These are phyloP conservation scores for Kluyveromyces dobzhanskii DNA, from an alignment of 805 yeast genomes.

Conservation along the genomic window DNA sequence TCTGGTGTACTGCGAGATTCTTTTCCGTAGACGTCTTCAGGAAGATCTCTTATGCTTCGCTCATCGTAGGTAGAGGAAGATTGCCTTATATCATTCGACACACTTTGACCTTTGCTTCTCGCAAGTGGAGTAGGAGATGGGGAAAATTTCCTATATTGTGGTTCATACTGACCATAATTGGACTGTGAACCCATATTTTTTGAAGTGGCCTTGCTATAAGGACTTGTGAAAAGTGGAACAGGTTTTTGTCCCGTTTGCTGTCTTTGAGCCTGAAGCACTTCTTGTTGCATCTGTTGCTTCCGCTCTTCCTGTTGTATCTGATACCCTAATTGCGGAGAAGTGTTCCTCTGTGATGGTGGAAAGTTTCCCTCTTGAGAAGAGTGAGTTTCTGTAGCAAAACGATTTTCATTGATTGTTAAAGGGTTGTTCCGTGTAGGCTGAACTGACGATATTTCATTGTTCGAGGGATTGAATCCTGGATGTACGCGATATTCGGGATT, in stretches of 20 bases:
- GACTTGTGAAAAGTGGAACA: slow-evolving; percentile 6
- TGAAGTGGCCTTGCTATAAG: background rate
- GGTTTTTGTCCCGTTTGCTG: slow-evolving; percentile 4
- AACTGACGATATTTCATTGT: too few species aligned
- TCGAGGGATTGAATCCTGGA: too few species aligned
- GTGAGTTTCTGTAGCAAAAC: too few species aligned
- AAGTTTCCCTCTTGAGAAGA: too few species aligned
- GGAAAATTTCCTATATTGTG: slow-evolving; percentile 23
- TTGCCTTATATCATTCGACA: background rate
- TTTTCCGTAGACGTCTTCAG: background rate
- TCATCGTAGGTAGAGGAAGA: slow-evolving; percentile 4
- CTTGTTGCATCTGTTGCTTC: too few species aligned
- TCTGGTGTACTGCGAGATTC: background rate
- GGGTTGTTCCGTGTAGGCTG: too few species aligned
- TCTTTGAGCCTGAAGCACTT: too few species aligned
- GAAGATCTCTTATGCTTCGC: slow-evolving; percentile 1
- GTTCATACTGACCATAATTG: slow-evolving; percentile 20
- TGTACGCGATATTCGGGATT: too few species aligned
- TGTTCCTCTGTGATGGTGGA: too few species aligned
- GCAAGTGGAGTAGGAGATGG: slow-evolving; percentile 16
- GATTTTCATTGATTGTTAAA: too few species aligned
- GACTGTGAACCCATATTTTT: background rate
- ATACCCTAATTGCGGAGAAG: too few species aligned
- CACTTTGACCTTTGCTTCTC: slow-evolving; percentile 2
- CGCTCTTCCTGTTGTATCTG: too few species aligned